Evolutionary conservation across 177 flowering plant species (phyloP), one percentile per base, ranked within the genome.

Genomic region (Vitis hybrid): DNA sequence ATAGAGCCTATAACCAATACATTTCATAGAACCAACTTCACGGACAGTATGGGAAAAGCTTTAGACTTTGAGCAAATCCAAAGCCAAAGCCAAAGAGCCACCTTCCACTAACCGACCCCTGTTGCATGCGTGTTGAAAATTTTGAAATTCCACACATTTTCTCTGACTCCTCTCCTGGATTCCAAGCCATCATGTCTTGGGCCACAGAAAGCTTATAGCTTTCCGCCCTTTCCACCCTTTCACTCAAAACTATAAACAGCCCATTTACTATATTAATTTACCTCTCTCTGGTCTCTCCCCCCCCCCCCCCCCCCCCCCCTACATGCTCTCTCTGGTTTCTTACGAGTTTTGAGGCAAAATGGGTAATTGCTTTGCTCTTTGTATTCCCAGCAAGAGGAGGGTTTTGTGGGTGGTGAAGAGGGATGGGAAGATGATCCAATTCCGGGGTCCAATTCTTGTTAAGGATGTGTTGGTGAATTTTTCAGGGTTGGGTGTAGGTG

Each of bases 341-440:
- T 50, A 15, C 64, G 0, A 14, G 10, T 0, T 67, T 17, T 67
- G 3, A 40, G 26, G 17, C 18, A 40, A 65, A 34, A 78, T 78
- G 81, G 75, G 81, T 3, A 78, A 70, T 48, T 64, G 74, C 30
- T 18, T 66, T 49, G 60, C 57, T 56, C 60, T 4, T 10, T 51
- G 70, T 14, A 60, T 1, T 6, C 56, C 62, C 10, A 62, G 62
- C 11, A 32, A 13, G 5, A 23, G 21, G 19, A 67, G 72, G 49
- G 62, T 75, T 26, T 4, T 83, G 70, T 70, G 70, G 67, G 59
- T 87, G 19, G 74, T 80, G 62, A 86, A 77, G 76, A 67, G 14
- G 2, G 85, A 83, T 40, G 86, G 87, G 1, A 82, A 83, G 76
- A 52, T 82, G 1, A 54, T 85, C 10, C 82, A 81, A 70, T 79